Conservation (phyloP, 345 rosid species). For the Cardiospermum halicacabum region DNA sequence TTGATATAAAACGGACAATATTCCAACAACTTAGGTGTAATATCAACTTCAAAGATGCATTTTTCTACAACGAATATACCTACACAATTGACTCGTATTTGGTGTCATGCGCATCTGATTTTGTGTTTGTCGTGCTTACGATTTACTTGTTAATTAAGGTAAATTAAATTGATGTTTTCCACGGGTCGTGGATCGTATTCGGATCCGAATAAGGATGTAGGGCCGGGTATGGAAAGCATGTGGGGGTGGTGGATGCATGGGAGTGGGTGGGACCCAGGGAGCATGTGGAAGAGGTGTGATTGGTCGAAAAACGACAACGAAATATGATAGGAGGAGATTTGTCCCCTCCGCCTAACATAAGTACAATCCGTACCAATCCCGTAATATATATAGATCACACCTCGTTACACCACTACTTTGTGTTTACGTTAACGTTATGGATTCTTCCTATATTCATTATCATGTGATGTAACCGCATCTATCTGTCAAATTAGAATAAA, state of each 20-base stretch:
- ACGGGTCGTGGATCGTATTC: no score
- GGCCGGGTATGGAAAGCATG: no score
- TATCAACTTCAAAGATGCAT: no score
- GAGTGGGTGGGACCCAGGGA: conserved; percentile 2
- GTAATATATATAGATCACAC: conserved; percentile 13
- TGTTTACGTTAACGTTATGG: background rate
- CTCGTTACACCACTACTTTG: background rate
- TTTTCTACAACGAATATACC: no score
- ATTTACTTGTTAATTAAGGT: no score
- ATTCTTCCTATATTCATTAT: background rate
- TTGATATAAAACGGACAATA: no score
- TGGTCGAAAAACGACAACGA: background rate
- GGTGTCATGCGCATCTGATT: no score
- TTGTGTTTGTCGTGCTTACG: no score
- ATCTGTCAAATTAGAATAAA: no score
- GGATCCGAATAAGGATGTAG: no score
- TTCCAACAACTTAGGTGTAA: background rate
- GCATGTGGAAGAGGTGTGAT: conserved; percentile 14
- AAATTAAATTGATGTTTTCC: no score
- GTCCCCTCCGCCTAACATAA: background rate
- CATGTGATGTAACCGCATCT: background rate
- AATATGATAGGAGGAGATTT: background rate
- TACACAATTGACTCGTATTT: no score
- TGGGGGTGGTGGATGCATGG: conserved; percentile 7
- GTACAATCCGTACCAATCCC: conserved; percentile 36